Conservation (phyloP, 108 stramenopile species). For the Cyclotella baltica region DNA sequence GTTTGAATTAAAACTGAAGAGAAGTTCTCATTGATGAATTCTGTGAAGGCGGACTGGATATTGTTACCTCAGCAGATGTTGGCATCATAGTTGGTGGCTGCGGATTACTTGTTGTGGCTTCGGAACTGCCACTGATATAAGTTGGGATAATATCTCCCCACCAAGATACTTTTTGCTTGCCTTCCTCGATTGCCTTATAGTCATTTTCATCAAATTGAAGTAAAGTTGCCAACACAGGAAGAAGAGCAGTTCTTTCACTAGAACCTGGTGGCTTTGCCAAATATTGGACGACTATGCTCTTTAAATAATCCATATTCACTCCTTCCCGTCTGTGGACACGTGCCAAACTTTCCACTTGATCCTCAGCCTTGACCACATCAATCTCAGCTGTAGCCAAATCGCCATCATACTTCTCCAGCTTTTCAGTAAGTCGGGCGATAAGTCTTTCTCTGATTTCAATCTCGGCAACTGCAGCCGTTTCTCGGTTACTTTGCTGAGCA, state of each 20-base stretch:
- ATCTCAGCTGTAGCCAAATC: constrained; percentile 81
- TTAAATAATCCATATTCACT: constrained; percentile 91
- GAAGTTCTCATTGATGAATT: constrained; percentile 48
- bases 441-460: constrained; percentile 83
- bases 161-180: constrained; percentile 83
- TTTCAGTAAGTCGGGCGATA: constrained; percentile 69
- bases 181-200: constrained; percentile 86
- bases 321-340: constrained; percentile 84
- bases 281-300: constrained; percentile 91
- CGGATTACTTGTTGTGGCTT: constrained; percentile 8
- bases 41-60: constrained; percentile 35
- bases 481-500: constrained; percentile 87
- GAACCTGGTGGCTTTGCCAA: constrained; percentile 87
- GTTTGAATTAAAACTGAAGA: constrained; percentile 56
- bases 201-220: constrained; percentile 86
- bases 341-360: constrained; percentile 79
- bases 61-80: constrained; percentile 49
- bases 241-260: constrained; percentile 78
- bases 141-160: constrained; percentile 76
- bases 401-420: constrained; percentile 73
- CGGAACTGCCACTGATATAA: constrained; percentile 53
- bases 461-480: constrained; percentile 72
- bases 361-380: constrained; percentile 66
- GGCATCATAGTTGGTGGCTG: constrained; percentile 27
- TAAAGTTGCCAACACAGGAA: constrained; percentile 88